A percentile compares a stretch with the other conserved stretches of the same genome.
phyloP scores from a whole-genome alignment of 1,284 basidiomycete genomes.

The Sporisorium iseilematis-ciliati region DNA sequence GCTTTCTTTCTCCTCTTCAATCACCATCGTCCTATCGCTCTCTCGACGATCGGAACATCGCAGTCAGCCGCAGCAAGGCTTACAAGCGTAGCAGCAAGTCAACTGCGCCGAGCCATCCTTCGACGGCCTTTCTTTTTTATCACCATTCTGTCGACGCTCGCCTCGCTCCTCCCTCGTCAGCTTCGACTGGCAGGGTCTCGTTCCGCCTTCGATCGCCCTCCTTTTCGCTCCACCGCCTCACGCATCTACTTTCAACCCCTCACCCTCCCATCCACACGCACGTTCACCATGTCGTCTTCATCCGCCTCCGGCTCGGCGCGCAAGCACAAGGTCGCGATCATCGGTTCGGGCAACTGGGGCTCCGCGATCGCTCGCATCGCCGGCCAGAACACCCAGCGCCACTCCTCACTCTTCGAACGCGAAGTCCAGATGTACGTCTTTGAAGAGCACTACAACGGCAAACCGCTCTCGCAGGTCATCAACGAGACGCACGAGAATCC shows the following conservation, averaged over 20 bases:
- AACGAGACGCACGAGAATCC: conserved; percentile 74
- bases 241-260: conserved; percentile 7
- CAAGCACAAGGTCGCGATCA: conserved; percentile 74
- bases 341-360: conserved; percentile 73
- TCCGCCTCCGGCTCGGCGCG: conserved; percentile 17
- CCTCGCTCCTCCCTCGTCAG: conserved; percentile 34
- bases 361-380: conserved; percentile 75
- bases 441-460: conserved; percentile 71
- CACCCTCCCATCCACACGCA: conserved; percentile 12
- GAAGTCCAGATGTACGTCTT: conserved; percentile 66
- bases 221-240: neutral
- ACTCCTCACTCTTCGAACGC: conserved; percentile 69
- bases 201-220: conserved; percentile 5
- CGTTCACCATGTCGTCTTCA: conserved; percentile 29
- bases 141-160: conserved; percentile 40
- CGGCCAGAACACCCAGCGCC: conserved; percentile 71
- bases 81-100: too few species aligned
- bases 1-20: conserved; percentile 9
- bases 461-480: conserved; percentile 74
- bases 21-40: conserved; percentile 3
- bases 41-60: neutral
- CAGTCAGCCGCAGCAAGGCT: too few species aligned
- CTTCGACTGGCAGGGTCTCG: conserved; percentile 38
- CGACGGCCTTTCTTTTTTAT: neutral
- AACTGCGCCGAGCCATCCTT: neutral